A percentile compares a stretch with the other conserved stretches of the same genome.
Conservation (phyloP, 2,329 filamentous ascomycete genomes). For the Pestalotiopsis sp. region DNA sequence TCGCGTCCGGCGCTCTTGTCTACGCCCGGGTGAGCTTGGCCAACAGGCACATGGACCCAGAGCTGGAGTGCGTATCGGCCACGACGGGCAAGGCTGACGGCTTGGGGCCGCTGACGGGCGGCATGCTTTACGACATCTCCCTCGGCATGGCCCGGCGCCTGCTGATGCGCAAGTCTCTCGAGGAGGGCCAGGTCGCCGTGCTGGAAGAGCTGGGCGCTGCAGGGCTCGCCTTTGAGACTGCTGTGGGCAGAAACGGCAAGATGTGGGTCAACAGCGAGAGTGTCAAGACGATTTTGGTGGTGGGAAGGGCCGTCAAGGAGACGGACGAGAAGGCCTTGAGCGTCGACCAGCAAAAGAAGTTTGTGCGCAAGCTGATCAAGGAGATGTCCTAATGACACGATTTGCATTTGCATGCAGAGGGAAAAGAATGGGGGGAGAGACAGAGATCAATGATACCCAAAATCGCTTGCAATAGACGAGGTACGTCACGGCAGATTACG, state of each 20-base stretch:
- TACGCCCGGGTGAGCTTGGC: conserved; percentile 84
- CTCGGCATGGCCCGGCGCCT: conserved; percentile 80
- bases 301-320: conserved; percentile 77
- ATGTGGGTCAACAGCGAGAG: conserved; percentile 88
- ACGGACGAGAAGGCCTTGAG: conserved; percentile 71
- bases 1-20: conserved; percentile 75
- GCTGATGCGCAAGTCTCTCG: conserved; percentile 64
- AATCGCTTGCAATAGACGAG: not conserved
- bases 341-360: conserved; percentile 69
- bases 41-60: conserved; percentile 82
- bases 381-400: conserved; percentile 45
- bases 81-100: conserved; percentile 88
- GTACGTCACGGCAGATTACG: not conserved
- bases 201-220: conserved; percentile 77
- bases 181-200: conserved; percentile 69
- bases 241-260: conserved; percentile 88
- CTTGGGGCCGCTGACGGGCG: conserved; percentile 78
- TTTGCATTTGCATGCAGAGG: not conserved
- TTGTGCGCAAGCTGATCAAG: conserved; percentile 69
- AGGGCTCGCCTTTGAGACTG: conserved; percentile 88
- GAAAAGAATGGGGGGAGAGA: not conserved
- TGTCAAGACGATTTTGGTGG: conserved; percentile 71
- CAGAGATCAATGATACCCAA: not conserved
- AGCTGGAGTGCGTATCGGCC: conserved; percentile 86
- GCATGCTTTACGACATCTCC: conserved; percentile 84